Conservation (phyloP, 1,139 yeast genomes). For the Protomyces lactucae-debilis region DNA sequence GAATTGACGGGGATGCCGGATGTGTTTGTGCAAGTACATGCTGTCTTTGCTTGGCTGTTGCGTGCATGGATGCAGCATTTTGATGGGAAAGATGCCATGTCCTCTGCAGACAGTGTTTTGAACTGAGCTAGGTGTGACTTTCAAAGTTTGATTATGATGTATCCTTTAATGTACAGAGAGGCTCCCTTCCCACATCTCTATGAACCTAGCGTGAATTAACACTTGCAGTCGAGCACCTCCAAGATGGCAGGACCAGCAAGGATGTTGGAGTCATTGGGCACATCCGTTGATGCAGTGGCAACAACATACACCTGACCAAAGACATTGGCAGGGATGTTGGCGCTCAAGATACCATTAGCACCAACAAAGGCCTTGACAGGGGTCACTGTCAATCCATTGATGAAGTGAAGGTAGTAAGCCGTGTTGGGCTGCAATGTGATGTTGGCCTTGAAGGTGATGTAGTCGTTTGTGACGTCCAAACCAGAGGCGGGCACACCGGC, state of each 20-base stretch:
- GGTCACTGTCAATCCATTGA: conserved; percentile 28
- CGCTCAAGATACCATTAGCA: conserved; percentile 21
- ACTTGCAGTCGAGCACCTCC: conserved; percentile 26
- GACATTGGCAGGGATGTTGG: conserved; percentile 26
- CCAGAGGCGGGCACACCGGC: conserved; percentile 11
- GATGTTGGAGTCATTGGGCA: conserved; percentile 26
- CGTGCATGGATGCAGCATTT: conserved; percentile 29
- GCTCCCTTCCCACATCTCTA: no score
- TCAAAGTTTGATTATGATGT: no score
- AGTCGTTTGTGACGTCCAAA: conserved; percentile 18
- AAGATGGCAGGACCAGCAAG: conserved; percentile 32
- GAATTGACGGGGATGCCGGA: conserved; percentile 25
- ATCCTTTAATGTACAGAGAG: no score
- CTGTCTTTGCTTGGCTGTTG: conserved; percentile 24
- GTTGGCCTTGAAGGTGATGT: conserved; percentile 21
- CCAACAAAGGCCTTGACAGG: conserved; percentile 23
- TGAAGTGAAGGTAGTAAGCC: conserved; percentile 28
- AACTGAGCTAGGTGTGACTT: no score
- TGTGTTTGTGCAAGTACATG: conserved; percentile 26
- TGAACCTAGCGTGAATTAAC: neutral
- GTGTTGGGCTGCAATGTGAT: conserved; percentile 13
- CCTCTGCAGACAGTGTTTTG: no score
- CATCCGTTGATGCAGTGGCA: conserved; percentile 25
- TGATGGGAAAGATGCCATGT: neutral
- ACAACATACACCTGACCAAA: conserved; percentile 31